Base-by-base conservation (phyloP, 345 rosid species). In the Eucalyptus polyanthemos region DNA sequence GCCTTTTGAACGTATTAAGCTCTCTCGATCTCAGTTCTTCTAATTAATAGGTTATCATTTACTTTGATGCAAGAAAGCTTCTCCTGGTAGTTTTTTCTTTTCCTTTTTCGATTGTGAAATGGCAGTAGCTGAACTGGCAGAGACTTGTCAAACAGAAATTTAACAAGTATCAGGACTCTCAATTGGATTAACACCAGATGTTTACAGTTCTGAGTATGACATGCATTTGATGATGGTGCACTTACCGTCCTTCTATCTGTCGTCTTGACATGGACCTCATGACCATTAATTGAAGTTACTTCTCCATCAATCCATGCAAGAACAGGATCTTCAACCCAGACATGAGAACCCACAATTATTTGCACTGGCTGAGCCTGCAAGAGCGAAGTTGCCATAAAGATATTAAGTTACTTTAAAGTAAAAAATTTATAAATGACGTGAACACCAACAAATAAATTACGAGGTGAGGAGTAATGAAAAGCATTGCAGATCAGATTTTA, bases 301-400 rank as follows among this genome's bases (percentile, higher is more conserved):
- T 94, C 93, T 21, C 97, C 98, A 91, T 95, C 93, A 81, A 93
- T 88, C 98, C 98, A 95, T 50, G 98, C 97, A 90, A 93, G 93
- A 62, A 87, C 93, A 49, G 95, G 94, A 94, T 96, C 98, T 91
- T 95, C 96, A 89, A 95, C 95, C 97, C 97, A 95, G 29, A 96
- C 98, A 95, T 94, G 97, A 60, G 97, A 95, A 86, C 97, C 98
- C 88, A 94, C 97, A 37, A 94, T 94, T 80, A 95, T 94, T 76
- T 93, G 94, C 88, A 92, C 95, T 25, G 95, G 95, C 87, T 94
- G 95, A 50, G 97, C 98, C 98, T 96, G 92, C 88, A 91, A 89
- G 88, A 56, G 56, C 44, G 6, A 58, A 88, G 40, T 67, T 37
- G 2, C 15, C 2, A 67, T 7, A n/a, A 45, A 45, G 85, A 40